phyloP scores from a whole-genome alignment of 176 grass and related monocot species.

The Eragrostis nindensis region DNA sequence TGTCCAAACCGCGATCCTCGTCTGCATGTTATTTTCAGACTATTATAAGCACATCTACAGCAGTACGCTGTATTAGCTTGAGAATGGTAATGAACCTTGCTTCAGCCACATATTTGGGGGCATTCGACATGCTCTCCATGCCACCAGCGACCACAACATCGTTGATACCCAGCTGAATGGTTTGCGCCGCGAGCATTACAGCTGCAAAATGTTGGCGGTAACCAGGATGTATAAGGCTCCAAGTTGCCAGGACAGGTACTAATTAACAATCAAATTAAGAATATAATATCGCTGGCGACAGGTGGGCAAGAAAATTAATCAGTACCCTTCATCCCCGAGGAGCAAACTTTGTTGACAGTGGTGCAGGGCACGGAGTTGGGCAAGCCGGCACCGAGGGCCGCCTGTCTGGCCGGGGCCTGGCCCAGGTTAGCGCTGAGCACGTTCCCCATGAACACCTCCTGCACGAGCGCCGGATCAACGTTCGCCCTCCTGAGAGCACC shows the following conservation, averaged over 20 bases:
- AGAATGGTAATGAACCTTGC: slow-evolving; percentile 53
- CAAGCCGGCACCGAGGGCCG: slow-evolving; percentile 78
- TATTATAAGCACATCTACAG: neutral
- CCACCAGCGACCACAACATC: slow-evolving; percentile 89
- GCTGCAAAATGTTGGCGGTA: slow-evolving; percentile 32
- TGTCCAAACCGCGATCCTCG: slow-evolving; percentile 88
- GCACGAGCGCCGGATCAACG: slow-evolving; percentile 71
- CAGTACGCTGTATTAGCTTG: neutral
- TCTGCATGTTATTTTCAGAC: slow-evolving; percentile 34
- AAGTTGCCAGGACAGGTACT: neutral
- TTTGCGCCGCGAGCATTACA: slow-evolving; percentile 85
- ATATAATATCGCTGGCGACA: neutral
- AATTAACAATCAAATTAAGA: neutral
- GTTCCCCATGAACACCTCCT: slow-evolving; percentile 97
- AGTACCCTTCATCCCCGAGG: slow-evolving; percentile 91
- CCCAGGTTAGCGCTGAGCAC: slow-evolving; percentile 95
- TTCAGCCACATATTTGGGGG: slow-evolving; percentile 78
- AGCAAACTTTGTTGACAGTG: slow-evolving; percentile 93
- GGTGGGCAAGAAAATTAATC: neutral
- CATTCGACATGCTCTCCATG: slow-evolving; percentile 99
- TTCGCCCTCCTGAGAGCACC: slow-evolving; percentile 77
- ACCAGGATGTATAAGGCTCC: neutral
- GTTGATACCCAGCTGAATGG: slow-evolving; percentile 83
- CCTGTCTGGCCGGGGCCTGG: slow-evolving; percentile 91
- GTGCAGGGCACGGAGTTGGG: slow-evolving; percentile 86